Evolutionary conservation across 1,139 yeast genomes (phyloP), one percentile per base, ranked within the genome.

Genomic region (Meyerozyma carpophila): DNA sequence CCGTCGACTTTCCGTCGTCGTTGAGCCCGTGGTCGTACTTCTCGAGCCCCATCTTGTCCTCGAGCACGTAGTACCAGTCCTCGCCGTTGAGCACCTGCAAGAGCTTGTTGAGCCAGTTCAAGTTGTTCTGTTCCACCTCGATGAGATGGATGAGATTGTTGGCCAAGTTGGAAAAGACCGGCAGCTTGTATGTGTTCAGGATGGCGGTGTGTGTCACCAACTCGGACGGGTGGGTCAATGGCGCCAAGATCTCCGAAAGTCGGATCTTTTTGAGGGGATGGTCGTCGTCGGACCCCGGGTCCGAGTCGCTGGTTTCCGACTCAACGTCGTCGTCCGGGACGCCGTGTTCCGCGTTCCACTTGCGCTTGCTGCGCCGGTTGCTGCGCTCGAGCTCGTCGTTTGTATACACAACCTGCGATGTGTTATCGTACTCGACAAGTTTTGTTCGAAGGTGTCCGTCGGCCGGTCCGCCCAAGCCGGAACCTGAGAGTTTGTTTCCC

Each of bases 31-130:
- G 90, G 57, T 87, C 87, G 57, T 87, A 86, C 9, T 13, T 31
- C 2, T 88, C 84, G 41, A 90, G 70, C 25, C 81, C 79, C 61
- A 90, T 62, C 45, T 79, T 79, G 32, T 78, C 81, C 46, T 78
- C 90, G 36, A 82, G 68, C 36, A 84, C 64, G 49, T 80, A 81
- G 42, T 73, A 74, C 57, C 95, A 87, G 61, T 88, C 93, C 57
- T 91, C 97, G 9, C 97, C 96, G 43, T 90, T 71, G 56, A 91
- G 80, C 1, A 86, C 82, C 50, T 84, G 88, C 63, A 91, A 73
- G 41, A 91, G 68, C 53, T 80, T 79, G 42, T 85, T 78, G 47
- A 90, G 70, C 62, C 82, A 79, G 47, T 83, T 81, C 20, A 87
- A 84, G 38, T 82, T 84, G 32, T 75, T 73, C 56, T 89, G 96